Percentiles rank a stretch among this genome's conserved stretches.
Evolutionary conservation across 352 stramenopile genomes (phyloP).

Genomic region (Phytophthora citricola): DNA sequence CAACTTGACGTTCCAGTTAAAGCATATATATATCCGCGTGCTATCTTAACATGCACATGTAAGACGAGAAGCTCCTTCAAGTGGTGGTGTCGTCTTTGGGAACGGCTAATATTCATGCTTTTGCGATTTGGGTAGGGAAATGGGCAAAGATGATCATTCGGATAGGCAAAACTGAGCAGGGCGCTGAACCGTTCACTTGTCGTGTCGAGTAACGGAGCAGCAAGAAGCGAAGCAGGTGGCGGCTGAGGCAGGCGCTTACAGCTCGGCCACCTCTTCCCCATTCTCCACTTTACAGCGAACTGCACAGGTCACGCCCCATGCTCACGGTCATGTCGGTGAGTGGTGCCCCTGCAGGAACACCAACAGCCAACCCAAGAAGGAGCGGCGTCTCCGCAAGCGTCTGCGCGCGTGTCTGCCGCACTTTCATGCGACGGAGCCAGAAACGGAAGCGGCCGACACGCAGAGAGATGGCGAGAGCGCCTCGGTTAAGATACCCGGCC

Average conservation of each 20-base stretch:
- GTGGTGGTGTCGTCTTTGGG: background rate
- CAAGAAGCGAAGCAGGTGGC: slow-evolving; percentile 1
- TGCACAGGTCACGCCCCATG: slow-evolving; percentile 15
- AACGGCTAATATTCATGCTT: background rate
- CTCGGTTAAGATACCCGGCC: slow-evolving; percentile 10
- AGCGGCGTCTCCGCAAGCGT: slow-evolving; percentile 35
- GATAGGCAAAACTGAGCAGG: slow-evolving; percentile 35
- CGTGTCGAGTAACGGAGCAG: slow-evolving; percentile 23
- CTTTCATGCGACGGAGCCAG: slow-evolving; percentile 24
- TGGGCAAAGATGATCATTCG: slow-evolving; percentile 22
- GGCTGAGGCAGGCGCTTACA: slow-evolving; percentile 38
- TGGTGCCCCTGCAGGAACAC: background rate
- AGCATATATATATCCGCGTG: too few species aligned
- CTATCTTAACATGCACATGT: too few species aligned
- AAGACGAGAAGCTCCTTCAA: background rate
- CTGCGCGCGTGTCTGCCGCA: slow-evolving; percentile 36
- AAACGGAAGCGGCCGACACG: slow-evolving; percentile 16
- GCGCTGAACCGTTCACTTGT: slow-evolving; percentile 17
- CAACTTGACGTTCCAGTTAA: too few species aligned
- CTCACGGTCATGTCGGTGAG: slow-evolving; percentile 33
- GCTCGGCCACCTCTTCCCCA: background rate
- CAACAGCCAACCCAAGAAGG: slow-evolving; percentile 13
- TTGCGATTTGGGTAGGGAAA: slow-evolving; percentile 2
- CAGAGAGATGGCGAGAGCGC: slow-evolving; percentile 6
- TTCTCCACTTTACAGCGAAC: slow-evolving; percentile 16